Base-by-base conservation (phyloP, 2,329 filamentous ascomycete genomes). In the Verticillium dahliae region DNA sequence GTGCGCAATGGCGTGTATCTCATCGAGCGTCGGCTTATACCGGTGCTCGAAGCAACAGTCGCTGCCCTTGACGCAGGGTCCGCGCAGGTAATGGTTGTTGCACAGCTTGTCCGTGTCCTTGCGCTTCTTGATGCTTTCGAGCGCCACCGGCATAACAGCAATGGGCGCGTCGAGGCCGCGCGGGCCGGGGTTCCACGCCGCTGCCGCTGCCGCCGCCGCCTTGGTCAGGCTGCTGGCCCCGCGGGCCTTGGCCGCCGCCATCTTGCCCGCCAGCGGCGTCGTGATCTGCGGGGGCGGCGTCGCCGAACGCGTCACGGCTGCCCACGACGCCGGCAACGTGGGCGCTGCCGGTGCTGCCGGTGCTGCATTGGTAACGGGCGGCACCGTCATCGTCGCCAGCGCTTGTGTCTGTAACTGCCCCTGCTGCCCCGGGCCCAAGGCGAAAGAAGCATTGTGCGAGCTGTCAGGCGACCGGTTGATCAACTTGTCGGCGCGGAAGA, bases 31-130 rank as follows among this genome's bases (percentile, higher is more conserved):
- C 2, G 81, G 78, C 64, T 76, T 80, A 67, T 85, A 81, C 56
- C 80, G 74, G 70, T 88, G 85, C 62, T 83, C 81, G 67, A 86
- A 88, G 58, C 73, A 75, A 71, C 85, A 88, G 5, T 76, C 73
- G n/a, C 79, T 75, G 10, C 77, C 78, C 66, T 85, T 86, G 57
- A 75, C 69, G 66, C 85, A 88, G 0, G 80, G 80, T 0, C 83
- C 84, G 18, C 83, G 77, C 35, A 88, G 76, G 67, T 84, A 87
- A 67, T 85, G 82, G 57, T 85, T 85, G 69, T 87, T 87, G 75
- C 85, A 88, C 7, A 86, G 73, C 71, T 87, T 87, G 63, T 81
- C 78, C 65, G 72, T 74, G 37, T 80, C 81, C 61, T 80, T 81
- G 62, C 84, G 77, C 68, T 79, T 83, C 74, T 85, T 86, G 67